A percentile compares a stretch with the other conserved stretches of the same genome.
Conservation (phyloP, 1,284 basidiomycete species). For the Vanrija humicola region DNA sequence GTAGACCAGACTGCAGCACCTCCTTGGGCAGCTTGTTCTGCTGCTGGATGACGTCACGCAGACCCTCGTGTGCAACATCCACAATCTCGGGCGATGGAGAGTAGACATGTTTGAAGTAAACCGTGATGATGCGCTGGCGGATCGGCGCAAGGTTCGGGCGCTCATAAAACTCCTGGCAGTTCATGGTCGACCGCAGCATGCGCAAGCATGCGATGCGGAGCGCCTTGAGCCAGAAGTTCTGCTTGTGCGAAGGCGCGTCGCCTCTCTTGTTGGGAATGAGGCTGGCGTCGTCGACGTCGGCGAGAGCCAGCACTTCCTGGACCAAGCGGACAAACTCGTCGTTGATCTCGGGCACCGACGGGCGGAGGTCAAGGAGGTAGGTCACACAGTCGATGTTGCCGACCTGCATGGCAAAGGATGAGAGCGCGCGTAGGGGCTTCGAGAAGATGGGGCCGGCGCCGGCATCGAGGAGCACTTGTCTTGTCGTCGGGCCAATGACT, state of each 20-base stretch:
- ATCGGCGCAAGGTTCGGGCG: conserved; percentile 65
- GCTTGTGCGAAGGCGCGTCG: conserved; percentile 71
- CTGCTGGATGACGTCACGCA: conserved; percentile 82
- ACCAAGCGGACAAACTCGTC: conserved; percentile 89
- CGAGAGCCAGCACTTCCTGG: conserved; percentile 90
- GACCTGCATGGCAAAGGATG: conserved; percentile 93
- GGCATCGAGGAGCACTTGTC: conserved; percentile 73
- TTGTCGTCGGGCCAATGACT: conserved; percentile 70
- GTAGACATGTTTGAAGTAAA: conserved; percentile 99
- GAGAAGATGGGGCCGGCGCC: conserved; percentile 71
- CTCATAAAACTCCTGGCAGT: conserved; percentile 84
- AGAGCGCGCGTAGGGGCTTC: conserved; percentile 93
- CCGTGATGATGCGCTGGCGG: conserved; percentile 83
- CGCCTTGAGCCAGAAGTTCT: conserved; percentile 76
- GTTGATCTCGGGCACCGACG: conserved; percentile 81
- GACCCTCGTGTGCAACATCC: conserved; percentile 89
- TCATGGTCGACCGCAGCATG: conserved; percentile 89
- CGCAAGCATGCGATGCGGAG: conserved; percentile 95
- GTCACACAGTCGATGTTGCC: conserved; percentile 97
- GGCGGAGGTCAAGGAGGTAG: conserved; percentile 78
- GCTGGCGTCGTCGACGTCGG: conserved; percentile 88
- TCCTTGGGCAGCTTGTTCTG: conserved; percentile 94
- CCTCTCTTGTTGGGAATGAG: conserved; percentile 57
- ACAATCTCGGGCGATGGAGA: conserved; percentile 91
- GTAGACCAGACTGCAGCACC: conserved; percentile 86